These are phyloP conservation scores for Prunella vulgaris DNA, from an alignment of 257 asterid species.

Conservation along the genomic window DNA sequence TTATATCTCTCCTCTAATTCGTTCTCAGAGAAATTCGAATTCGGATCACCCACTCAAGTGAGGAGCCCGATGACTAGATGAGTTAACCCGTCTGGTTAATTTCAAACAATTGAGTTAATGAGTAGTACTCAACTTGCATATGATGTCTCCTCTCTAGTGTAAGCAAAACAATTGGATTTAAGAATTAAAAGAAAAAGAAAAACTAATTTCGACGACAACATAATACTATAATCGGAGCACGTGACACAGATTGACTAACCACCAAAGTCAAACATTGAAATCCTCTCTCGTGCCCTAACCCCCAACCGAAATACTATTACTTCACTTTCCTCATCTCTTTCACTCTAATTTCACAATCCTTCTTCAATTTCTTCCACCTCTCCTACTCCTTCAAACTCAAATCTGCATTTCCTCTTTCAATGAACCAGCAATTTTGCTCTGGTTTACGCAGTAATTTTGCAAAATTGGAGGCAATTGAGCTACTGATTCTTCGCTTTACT, in stretches of 20 bases:
- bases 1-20: no score
- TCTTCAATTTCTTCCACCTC: neutral
- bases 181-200: no score
- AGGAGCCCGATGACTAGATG: no score
- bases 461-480: neutral
- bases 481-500: constrained; percentile 7
- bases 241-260: constrained; percentile 13
- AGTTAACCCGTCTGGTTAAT: no score
- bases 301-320: constrained; percentile 17
- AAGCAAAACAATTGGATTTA: no score
- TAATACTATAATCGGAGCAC: constrained; percentile 11
- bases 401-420: neutral
- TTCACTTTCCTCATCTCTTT: neutral
- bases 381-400: neutral
- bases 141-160: no score
- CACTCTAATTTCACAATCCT: neutral
- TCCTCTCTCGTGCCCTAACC: constrained; percentile 24
- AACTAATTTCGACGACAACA: neutral
- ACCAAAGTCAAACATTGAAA: neutral
- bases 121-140: no score
- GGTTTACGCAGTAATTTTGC: neutral
- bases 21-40: no score
- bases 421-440: neutral
- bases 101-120: no score
- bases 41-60: no score